phyloP scores from a whole-genome alignment of 2,329 filamentous ascomycete species.

The Hypoxylon sp. region DNA sequence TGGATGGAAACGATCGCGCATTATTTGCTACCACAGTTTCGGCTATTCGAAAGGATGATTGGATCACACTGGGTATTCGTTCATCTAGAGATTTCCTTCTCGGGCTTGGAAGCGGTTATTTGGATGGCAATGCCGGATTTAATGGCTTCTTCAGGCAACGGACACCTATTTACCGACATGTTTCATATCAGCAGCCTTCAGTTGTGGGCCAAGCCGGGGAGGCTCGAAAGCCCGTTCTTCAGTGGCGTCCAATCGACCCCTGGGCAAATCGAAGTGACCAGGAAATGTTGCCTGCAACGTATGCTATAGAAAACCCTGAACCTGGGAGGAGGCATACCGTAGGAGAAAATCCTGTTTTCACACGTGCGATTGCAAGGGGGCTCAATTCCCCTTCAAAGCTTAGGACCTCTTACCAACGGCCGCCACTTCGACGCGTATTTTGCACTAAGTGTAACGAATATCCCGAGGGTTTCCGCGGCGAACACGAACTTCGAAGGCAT shows the following conservation, averaged over 20 bases:
- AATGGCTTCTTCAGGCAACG: slow-evolving; percentile 62
- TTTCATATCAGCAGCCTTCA: slow-evolving; percentile 54
- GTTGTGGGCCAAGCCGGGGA: slow-evolving; percentile 55
- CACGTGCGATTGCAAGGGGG: slow-evolving; percentile 57
- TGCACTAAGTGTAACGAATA: slow-evolving; percentile 86
- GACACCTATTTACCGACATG: slow-evolving; percentile 54
- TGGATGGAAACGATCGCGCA: slow-evolving; percentile 63
- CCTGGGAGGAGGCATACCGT: slow-evolving; percentile 63
- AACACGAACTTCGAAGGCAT: slow-evolving; percentile 86
- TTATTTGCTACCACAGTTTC: slow-evolving; percentile 61
- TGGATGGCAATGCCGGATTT: slow-evolving; percentile 56
- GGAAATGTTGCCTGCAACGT: slow-evolving; percentile 47
- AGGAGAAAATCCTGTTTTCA: slow-evolving; percentile 62
- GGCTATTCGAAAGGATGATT: slow-evolving; percentile 64
- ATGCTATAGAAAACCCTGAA: slow-evolving; percentile 47
- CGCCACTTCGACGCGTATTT: slow-evolving; percentile 78
- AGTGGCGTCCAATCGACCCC: slow-evolving; percentile 59
- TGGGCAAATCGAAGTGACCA: slow-evolving; percentile 56
- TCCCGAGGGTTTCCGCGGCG: slow-evolving; percentile 89
- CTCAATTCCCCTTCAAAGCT: slow-evolving; percentile 62
- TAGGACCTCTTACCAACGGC: slow-evolving; percentile 65
- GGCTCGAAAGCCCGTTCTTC: slow-evolving; percentile 57
- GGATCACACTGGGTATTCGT: slow-evolving; percentile 62
- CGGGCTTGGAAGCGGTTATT: slow-evolving; percentile 62
- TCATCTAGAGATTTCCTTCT: slow-evolving; percentile 67